Base-by-base conservation (phyloP, 2,329 filamentous ascomycete species). In the Lasiodiplodia sp. region DNA sequence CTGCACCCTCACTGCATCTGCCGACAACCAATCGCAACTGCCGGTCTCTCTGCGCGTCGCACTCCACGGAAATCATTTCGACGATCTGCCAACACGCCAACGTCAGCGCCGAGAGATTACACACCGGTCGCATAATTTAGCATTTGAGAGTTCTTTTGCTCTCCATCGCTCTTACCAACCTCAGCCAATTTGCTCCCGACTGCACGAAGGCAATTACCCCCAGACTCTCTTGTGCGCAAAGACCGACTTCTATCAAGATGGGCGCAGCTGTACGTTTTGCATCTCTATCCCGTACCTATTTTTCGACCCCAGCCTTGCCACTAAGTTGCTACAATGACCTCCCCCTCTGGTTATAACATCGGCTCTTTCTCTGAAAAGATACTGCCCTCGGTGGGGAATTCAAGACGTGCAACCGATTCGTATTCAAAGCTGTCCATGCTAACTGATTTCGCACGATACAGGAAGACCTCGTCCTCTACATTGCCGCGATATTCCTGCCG, bases 401-500 rank as follows among this genome's bases (percentile, higher is more conserved):
- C 52, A 14, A n/a, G n/a, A 18, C 40, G 6, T n/a, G 16, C 16
- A 47, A 12, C 28, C 11, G 2, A 16, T 21, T 8, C 3, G 8
- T 14, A 53, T 12, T 14, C 23, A 31, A 18, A 14, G 38, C 16
- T n/a, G 8, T n/a, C 14, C 2, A 57, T 40, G 21, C 56, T 60
- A 60, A 60, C 25, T 25, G 14, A 23, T 23, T 14, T n/a, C 14
- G 55, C 23, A 10, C 18, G 16, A 28, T 7, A n/a, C 14, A 67
- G 65, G 65, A 67, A 67, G 65, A 67, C 65, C n/a, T 57, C 31
- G 49, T 67, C 55, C 65, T 67, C 40, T 51, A 58, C 21, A 57
- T 67, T 28, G 56, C 58, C 18, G 65, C 65, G 28, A 60, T 67
- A n/a, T 60, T 67, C 38, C 53, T 67, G 28, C 65, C 65, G 4